phyloP scores from a whole-genome alignment of 305 asterid genomes.

The Lippia alba region DNA sequence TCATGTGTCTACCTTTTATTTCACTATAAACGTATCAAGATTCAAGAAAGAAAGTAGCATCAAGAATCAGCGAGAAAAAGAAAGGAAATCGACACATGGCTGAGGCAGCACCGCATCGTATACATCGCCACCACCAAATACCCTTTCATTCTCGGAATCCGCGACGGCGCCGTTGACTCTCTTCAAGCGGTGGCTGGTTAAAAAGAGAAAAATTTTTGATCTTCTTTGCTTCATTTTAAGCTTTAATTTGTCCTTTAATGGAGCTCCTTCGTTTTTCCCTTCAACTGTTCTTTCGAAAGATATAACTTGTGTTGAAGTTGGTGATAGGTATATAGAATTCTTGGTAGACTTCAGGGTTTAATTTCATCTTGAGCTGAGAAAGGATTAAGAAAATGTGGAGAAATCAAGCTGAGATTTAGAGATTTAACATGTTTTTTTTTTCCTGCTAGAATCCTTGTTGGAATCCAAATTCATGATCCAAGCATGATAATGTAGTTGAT shows the following conservation, averaged over 20 bases:
- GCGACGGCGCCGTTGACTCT: slow-evolving; percentile 67
- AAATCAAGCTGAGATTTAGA: not conserved
- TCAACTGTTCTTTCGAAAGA: not conserved
- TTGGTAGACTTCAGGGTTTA: not conserved
- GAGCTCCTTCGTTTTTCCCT: no score
- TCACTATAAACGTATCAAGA: no score
- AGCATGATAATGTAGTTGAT: not conserved
- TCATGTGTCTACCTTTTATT: no score
- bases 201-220: not conserved
- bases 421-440: not conserved
- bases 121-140: slow-evolving; percentile 70
- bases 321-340: not conserved
- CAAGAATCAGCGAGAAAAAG: not conserved
- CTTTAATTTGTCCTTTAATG: slow-evolving; percentile 5
- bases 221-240: not conserved
- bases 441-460: not conserved
- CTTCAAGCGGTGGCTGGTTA: slow-evolving; percentile 90
- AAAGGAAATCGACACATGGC: slow-evolving; percentile 53
- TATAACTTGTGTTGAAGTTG: not conserved
- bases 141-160: slow-evolving; percentile 67
- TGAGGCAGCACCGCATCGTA: slow-evolving; percentile 52
- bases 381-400: not conserved
- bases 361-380: not conserved
- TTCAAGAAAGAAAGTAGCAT: not conserved
- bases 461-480: not conserved